A percentile compares a stretch with the other conserved stretches of the same genome.
These are phyloP conservation scores for Breynia disticha DNA, from an alignment of 441 rosid species.

Conservation along the genomic window DNA sequence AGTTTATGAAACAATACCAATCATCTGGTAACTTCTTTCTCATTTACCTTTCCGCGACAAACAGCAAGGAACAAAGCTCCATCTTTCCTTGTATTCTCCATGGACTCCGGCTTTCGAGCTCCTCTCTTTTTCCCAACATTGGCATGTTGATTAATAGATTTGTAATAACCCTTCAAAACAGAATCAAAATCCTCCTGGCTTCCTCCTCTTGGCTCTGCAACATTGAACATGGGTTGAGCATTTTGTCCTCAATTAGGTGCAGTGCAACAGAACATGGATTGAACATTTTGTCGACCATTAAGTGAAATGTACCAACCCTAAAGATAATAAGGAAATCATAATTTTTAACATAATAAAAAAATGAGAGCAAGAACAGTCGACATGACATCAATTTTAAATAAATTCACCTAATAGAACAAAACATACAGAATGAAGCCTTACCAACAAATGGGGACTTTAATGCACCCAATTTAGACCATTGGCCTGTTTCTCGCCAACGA, in stretches of 20 bases:
- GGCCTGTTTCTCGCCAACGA: conserved; percentile 93
- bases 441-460: conserved; percentile 68
- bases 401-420: not conserved
- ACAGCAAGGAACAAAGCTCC: conserved; percentile 98
- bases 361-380: not conserved
- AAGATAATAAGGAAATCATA: too few relatives aligned
- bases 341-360: not conserved
- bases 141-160: conserved; percentile 33
- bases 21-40: too few relatives aligned
- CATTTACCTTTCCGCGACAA: conserved; percentile 82
- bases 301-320: too few relatives aligned
- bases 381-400: not conserved
- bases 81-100: conserved; percentile 29
- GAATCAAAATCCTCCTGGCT: conserved; percentile 76
- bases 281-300: not conserved
- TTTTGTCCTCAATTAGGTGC: conserved; percentile 10
- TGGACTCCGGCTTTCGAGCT: conserved; percentile 35
- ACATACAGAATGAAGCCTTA: conserved; percentile 18
- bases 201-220: conserved; percentile 89
- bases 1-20: too few relatives aligned
- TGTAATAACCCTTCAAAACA: conserved; percentile 70
- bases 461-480: conserved; percentile 72
- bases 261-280: not conserved
- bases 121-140: conserved; percentile 47
- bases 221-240: conserved; percentile 13